These are phyloP conservation scores for Helianthus tuberosus DNA, from an alignment of 129 eudicot species.

Conservation along the genomic window DNA sequence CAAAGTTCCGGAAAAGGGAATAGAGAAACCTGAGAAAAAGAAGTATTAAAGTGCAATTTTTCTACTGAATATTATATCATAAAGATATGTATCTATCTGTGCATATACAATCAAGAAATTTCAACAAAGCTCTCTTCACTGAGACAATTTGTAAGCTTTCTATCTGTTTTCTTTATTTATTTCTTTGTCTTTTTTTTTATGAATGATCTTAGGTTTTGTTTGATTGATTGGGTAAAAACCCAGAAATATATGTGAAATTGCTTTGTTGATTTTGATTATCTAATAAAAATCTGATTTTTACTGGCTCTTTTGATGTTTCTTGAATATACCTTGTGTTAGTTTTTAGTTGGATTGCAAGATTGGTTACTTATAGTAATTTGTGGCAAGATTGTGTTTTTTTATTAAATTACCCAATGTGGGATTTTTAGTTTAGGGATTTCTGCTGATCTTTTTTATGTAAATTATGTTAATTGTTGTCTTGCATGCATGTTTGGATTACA, in stretches of 20 bases:
- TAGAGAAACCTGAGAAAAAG: no score
- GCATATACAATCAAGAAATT: slow-evolving; percentile 11
- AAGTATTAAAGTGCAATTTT: slow-evolving; percentile 23
- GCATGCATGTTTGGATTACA: slow-evolving; percentile 29
- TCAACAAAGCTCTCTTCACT: slow-evolving; percentile 4
- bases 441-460: background rate
- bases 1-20: slow-evolving; percentile 26
- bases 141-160: slow-evolving; percentile 34
- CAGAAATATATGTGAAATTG: background rate
- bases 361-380: slow-evolving; percentile 8
- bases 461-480: slow-evolving; percentile 9
- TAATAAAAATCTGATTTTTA: background rate
- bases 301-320: slow-evolving; percentile 10
- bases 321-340: background rate
- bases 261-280: slow-evolving; percentile 4
- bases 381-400: background rate
- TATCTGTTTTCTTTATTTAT: slow-evolving; percentile 8
- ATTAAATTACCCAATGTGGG: slow-evolving; percentile 27
- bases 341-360: slow-evolving; percentile 1
- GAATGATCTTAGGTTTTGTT: slow-evolving; percentile 13
- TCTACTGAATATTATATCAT: slow-evolving; percentile 19
- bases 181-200: background rate
- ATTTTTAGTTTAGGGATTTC: slow-evolving; percentile 16
- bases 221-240: background rate
- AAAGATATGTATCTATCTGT: background rate